Conservation (phyloP, 2,329 filamentous ascomycete genomes). For the Hypoxylon sp. region DNA sequence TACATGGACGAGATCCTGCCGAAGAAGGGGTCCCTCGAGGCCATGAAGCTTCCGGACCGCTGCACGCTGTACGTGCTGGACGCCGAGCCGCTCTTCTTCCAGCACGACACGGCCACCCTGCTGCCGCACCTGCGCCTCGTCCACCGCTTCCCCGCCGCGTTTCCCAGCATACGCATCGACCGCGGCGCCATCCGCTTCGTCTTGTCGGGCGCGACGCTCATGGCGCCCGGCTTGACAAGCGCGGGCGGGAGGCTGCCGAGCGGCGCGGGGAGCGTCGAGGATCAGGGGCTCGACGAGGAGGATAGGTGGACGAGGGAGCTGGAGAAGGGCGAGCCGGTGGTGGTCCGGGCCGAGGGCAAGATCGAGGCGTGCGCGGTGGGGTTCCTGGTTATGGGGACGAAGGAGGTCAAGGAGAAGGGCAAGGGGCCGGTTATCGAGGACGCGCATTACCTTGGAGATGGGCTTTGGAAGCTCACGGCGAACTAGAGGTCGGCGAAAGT, state of each 20-base stretch:
- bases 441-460: conserved; percentile 93
- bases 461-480: conserved; percentile 80
- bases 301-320: conserved; percentile 75
- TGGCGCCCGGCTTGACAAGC: conserved; percentile 93
- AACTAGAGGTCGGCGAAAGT: conserved; percentile 52
- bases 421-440: conserved; percentile 96
- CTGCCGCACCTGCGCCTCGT: conserved; percentile 90
- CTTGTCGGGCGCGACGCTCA: conserved; percentile 89
- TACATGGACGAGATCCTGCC: conserved; percentile 95
- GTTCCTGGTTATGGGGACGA: conserved; percentile 82
- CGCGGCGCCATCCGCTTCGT: conserved; percentile 97
- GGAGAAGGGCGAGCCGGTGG: conserved; percentile 84
- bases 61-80: conserved; percentile 89
- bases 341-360: conserved; percentile 93
- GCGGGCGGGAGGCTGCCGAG: conserved; percentile 82
- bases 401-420: conserved; percentile 92
- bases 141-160: conserved; percentile 87
- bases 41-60: conserved; percentile 93
- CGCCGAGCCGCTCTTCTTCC: conserved; percentile 86
- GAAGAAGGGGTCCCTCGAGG: conserved; percentile 91
- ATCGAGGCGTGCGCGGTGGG: conserved; percentile 90
- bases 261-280: conserved; percentile 42
- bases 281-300: conserved; percentile 60
- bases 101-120: conserved; percentile 78
- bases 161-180: conserved; percentile 90